phyloP scores from a whole-genome alignment of 805 yeast genomes.

The Ogataea glucozyma region DNA sequence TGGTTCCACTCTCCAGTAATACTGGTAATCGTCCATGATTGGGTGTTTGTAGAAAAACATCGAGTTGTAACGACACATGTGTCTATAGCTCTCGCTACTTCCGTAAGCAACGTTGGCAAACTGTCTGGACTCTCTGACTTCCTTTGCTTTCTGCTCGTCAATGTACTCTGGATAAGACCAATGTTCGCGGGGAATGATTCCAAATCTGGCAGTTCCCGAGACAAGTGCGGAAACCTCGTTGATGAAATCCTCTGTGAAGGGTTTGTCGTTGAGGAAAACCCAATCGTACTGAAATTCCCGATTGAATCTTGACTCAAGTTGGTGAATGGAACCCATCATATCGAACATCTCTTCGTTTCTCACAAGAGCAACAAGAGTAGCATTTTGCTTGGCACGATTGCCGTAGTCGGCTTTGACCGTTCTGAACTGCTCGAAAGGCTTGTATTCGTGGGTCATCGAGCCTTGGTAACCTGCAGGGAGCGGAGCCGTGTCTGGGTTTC shows the following conservation, averaged over 20 bases:
- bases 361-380: slow-evolving; percentile 56
- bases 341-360: slow-evolving; percentile 43
- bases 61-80: slow-evolving; percentile 59
- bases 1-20: slow-evolving; percentile 66
- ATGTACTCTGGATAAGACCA: slow-evolving; percentile 56
- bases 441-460: slow-evolving; percentile 24
- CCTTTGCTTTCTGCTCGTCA: slow-evolving; percentile 42
- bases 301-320: slow-evolving; percentile 44
- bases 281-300: slow-evolving; percentile 42
- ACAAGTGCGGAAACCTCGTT: slow-evolving; percentile 37
- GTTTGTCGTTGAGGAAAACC: slow-evolving; percentile 51
- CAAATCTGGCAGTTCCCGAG: slow-evolving; percentile 49
- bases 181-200: slow-evolving; percentile 46
- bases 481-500: slow-evolving; percentile 26
- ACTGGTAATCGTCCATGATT: slow-evolving; percentile 51
- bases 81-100: slow-evolving; percentile 64
- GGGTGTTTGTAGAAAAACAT: slow-evolving; percentile 59
- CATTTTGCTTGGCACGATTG: slow-evolving; percentile 44
- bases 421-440: slow-evolving; percentile 29
- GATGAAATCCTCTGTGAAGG: slow-evolving; percentile 45
- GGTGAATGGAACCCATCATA: slow-evolving; percentile 43
- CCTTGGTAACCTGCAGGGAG: slow-evolving; percentile 24
- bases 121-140: slow-evolving; percentile 36
- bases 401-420: slow-evolving; percentile 17
- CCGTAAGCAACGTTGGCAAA: slow-evolving; percentile 56